Evolutionary conservation across 352 stramenopile genomes (phyloP), one percentile per base, ranked within the genome.

Genomic region (Pythium vanterpoolii): DNA sequence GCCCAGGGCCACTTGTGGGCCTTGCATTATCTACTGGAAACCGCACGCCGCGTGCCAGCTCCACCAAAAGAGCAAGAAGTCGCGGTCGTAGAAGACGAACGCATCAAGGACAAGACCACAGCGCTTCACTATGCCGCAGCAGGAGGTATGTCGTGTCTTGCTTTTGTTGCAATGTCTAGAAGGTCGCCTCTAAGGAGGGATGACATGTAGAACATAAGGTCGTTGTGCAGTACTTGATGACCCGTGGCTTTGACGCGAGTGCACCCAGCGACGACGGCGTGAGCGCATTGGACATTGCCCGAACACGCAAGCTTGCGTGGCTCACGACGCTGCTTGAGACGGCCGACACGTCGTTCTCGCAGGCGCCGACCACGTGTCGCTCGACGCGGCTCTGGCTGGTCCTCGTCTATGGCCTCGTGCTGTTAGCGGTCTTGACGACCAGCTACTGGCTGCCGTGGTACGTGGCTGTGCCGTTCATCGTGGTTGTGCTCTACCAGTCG

Each of bases 381-480:
- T 52, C 74, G 38, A 90, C 83, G 14, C 74, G 84, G 0, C 45
- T 73, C n/a, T 64, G 70, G 36, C 72, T 88, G 27, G 64, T 75
- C 11, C 30, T 91, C 3, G 46, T 86, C 14, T 87, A 90, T 60
- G 71, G 66, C 0, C 26, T 61, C 0, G 26, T 85, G 23, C 47
- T 89, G n/a, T 68, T 84, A 18, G 67, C 56, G 1, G 76, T 89
- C 53, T 45, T 93, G 14, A 65, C 69, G 10, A 87, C 78, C 4
- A 86, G 72, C 33, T 88, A 89, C 44, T 82, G 70, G 47, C 53
- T 88, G n/a, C 74, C 81, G 21, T 93, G 79, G 79, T 93, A 80
- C 67, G 51, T 91, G 3, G 68, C 79, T 0, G 24, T 90, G 30
- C 81, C 80, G 6, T 55, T 91, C 18, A 86, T 93, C 34, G 46